phyloP scores from a whole-genome alignment of 352 stramenopile genomes.

The Pythium dissimile region DNA sequence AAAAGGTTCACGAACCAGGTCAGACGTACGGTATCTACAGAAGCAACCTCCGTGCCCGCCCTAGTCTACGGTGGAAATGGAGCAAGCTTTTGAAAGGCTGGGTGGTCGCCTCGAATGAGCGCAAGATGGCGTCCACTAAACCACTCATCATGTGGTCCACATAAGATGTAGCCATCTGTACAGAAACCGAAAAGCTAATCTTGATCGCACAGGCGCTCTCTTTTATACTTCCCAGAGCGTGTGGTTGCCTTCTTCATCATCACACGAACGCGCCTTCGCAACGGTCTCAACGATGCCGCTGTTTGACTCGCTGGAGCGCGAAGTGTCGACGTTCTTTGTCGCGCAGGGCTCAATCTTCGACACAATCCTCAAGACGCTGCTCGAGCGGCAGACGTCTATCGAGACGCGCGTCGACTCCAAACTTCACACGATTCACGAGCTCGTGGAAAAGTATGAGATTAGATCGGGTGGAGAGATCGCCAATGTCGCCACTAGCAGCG shows the following conservation, averaged over 20 bases:
- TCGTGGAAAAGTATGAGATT: neutral
- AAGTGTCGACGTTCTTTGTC: constrained; percentile 64
- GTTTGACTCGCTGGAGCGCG: constrained; percentile 59
- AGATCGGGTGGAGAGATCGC: neutral
- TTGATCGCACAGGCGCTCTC: neutral
- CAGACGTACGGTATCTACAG: too few relatives aligned
- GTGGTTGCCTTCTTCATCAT: too few relatives aligned
- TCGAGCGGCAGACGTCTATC: constrained; percentile 44
- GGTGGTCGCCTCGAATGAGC: neutral
- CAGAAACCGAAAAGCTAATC: neutral
- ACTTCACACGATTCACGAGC: constrained; percentile 1
- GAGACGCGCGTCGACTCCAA: constrained; percentile 39
- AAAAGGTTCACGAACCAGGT: too few relatives aligned
- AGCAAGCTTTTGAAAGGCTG: neutral
- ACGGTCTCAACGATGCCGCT: constrained; percentile 69
- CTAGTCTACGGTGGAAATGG: too few relatives aligned
- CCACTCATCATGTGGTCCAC: neutral
- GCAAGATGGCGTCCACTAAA: too few relatives aligned
- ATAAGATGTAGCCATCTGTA: neutral
- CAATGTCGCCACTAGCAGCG: neutral
- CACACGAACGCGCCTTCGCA: too few relatives aligned
- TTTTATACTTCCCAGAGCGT: neutral
- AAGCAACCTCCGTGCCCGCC: too few relatives aligned
- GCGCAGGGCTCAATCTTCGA: constrained; percentile 71
- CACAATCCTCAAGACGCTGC: constrained; percentile 44